Evolutionary conservation across 371 early-diverging fungal genomes (phyloP), one percentile per base, ranked within the genome.

Genomic region (Mortierella sp.): DNA sequence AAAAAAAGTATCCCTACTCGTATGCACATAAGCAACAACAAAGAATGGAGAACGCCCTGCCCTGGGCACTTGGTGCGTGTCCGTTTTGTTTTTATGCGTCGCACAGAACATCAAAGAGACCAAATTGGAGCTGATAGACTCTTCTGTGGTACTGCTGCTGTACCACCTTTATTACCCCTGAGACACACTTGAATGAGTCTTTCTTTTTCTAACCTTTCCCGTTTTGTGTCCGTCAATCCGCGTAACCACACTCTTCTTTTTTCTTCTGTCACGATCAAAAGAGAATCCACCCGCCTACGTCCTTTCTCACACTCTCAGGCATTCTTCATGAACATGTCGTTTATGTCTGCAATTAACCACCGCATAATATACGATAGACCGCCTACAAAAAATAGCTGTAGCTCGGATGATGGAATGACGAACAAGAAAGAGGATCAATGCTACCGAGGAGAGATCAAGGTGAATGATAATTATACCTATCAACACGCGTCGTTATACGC

Each of bases 61-160:
- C 42, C 68, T 68, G 68, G 68, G 42, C 68, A 68, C 68, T 68
- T 68, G 68, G 42, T 42, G 38, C 38, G 38, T 68, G 68, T 68
- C 34, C 19, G 38, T 68, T 34, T 42, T 38, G 55, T n/a, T 11
- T 65, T 21, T 65, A 38, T 42, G 21, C 24, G 68, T 68, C 24
- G 68, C 68, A 68, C 68, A 68, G 24, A 38, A 38, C 8, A 26
- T 34, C 48, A 48, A 9, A 13, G 9, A 3, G 19, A 42, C 68
- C 44, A 68, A 68, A 38, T 8, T 42, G 68, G 68, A 68, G 38
- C 11, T 8, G 68, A 68, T 3, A 31, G 65, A 68, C 44, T 42
- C 24, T 68, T 42, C 24, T 21, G 42, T 68, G 11, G 68, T 42
- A 34, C 38, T 10, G 24, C 42, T 24, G n/a, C 21, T 38, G 42